Conservation (phyloP, 139 green algal species). For the Asterochloris sp. region DNA sequence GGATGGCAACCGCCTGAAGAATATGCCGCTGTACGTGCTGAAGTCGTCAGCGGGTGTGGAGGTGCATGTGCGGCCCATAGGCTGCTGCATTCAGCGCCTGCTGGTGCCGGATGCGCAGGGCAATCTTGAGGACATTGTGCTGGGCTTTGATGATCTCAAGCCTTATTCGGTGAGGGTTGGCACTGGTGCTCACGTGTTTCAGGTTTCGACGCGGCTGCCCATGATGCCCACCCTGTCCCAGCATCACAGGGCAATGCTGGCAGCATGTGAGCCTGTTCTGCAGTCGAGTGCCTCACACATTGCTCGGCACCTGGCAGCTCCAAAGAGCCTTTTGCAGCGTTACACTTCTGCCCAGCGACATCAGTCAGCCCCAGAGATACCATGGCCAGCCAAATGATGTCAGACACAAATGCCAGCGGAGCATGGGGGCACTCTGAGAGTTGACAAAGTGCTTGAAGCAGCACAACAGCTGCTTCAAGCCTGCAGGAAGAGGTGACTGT, state of each 20-base stretch:
- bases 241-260: neutral
- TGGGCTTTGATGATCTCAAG: constrained; percentile 62
- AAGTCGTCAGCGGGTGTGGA: constrained; percentile 35
- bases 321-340: too few species aligned
- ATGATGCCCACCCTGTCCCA: neutral
- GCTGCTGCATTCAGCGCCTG: constrained; percentile 62
- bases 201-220: neutral
- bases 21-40: constrained; percentile 10
- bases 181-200: neutral
- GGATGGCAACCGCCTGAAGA: neutral
- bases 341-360: too few species aligned
- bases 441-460: too few species aligned
- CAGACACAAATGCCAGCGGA: too few species aligned
- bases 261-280: too few species aligned
- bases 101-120: constrained; percentile 51
- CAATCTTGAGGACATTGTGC: constrained; percentile 56
- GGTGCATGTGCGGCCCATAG: constrained; percentile 53
- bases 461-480: too few species aligned
- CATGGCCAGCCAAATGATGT: too few species aligned
- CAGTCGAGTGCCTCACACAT: too few species aligned
- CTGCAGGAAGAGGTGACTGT: too few species aligned
- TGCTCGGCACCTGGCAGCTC: too few species aligned
- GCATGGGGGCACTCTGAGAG: too few species aligned
- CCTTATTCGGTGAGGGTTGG: constrained; percentile 45
- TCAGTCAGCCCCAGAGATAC: too few species aligned